These are phyloP conservation scores for Ilyonectria robusta DNA, from an alignment of 2,329 filamentous ascomycete genomes.

Conservation along the genomic window DNA sequence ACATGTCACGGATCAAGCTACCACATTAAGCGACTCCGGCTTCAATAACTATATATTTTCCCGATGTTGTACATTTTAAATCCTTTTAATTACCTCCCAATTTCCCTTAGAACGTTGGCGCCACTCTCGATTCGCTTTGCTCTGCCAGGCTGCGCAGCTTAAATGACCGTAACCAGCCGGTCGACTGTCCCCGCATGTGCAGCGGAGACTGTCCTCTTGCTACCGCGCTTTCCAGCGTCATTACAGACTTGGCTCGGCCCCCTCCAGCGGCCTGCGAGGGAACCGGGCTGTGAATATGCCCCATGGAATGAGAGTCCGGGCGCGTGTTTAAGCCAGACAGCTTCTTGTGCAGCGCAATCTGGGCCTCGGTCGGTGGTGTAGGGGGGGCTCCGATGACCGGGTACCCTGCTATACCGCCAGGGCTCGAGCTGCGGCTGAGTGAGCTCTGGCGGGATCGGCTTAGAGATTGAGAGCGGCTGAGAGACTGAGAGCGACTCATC, in stretches of 20 bases:
- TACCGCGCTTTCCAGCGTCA: neutral
- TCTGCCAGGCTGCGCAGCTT: slow-evolving; percentile 38
- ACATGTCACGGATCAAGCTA: too few relatives aligned
- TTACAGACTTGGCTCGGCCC: slow-evolving; percentile 24
- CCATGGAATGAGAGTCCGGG: slow-evolving; percentile 1
- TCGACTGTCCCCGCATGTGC: slow-evolving; percentile 14
- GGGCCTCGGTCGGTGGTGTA: slow-evolving; percentile 24
- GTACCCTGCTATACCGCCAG: slow-evolving; percentile 2
- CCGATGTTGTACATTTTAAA: too few relatives aligned
- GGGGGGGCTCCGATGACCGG: neutral
- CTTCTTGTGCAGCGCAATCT: slow-evolving; percentile 16
- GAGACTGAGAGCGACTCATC: neutral
- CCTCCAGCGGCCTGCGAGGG: neutral
- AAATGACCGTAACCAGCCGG: slow-evolving; percentile 32
- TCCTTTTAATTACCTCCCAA: too few relatives aligned
- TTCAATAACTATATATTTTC: too few relatives aligned
- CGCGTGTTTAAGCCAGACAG: slow-evolving; percentile 29
- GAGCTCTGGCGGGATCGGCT: slow-evolving; percentile 25
- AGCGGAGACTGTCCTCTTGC: slow-evolving; percentile 25
- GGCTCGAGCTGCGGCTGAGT: slow-evolving; percentile 18
- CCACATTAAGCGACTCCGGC: too few relatives aligned
- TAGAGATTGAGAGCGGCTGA: neutral
- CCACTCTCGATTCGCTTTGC: slow-evolving; percentile 11
- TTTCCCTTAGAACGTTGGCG: slow-evolving; percentile 7
- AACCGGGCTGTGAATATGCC: slow-evolving; percentile 21